Base-by-base conservation (phyloP, 306 rosid species). In the Fragaria ananassa region DNA sequence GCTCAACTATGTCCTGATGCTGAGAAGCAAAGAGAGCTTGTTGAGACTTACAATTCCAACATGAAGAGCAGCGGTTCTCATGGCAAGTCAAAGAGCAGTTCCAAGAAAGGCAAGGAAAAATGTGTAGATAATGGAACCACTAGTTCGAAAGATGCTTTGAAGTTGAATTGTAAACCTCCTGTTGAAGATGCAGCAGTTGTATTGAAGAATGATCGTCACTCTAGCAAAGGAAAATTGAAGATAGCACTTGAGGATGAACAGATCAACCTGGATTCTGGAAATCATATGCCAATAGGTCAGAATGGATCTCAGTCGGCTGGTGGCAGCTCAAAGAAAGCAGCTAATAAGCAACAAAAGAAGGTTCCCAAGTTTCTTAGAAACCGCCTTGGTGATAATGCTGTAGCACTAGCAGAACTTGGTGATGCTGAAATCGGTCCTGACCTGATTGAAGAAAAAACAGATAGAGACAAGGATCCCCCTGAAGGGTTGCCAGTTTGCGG, bases 1-100 rank as follows among this genome's bases (percentile, higher is more conserved):
- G 97, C 97, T 77, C 89, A 85, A 76, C 87, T 89, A 19, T 92
- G 95, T 76, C 98, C 98, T 10, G 97, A 95, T 79, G 5, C 85
- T 49, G 85, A 15, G 76, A 95, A 95, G 84, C 92, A 86, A 83
- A 87, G 71, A 87, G 97, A 95, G 86, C 97, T 95, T 46, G 60
- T 95, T 54, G 92, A 86, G 56, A 83, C 80, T 35, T 86, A 92
- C 82, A 83, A 85, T 29, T 70, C 89, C 68, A 86, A 87, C 61
- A 75, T 89, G 79, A 86, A 69, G 82, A 78, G 72, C 82, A 83
- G 80, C 49, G 71, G 64, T 81, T 46, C 81, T 8, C 77, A 71
- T 70, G 95, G 83, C 25, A 57, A 73, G 68, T 57, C 68, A 57
- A 73, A 31, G 76, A 73, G 25, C 76, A 57, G 78, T 70, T 84